phyloP scores from a whole-genome alignment of 805 yeast genomes.

The Yarrowia bubula region DNA sequence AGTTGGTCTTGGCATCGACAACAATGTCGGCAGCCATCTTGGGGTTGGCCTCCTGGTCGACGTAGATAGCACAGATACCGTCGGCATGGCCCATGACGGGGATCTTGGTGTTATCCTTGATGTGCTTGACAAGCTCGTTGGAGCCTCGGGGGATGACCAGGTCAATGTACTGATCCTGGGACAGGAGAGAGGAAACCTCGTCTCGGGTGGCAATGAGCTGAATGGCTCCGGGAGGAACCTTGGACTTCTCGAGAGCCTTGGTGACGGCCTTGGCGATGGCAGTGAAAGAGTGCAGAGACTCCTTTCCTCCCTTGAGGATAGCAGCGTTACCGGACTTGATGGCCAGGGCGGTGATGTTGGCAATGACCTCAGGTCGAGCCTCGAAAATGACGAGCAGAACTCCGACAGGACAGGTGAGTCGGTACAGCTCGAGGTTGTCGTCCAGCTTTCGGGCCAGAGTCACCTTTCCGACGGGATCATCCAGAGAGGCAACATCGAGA shows the following conservation, averaged over 20 bases:
- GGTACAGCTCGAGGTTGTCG: slow-evolving; percentile 77
- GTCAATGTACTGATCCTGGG: slow-evolving; percentile 87
- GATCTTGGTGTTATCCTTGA: slow-evolving; percentile 84
- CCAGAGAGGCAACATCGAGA: slow-evolving; percentile 80
- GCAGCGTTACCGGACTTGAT: slow-evolving; percentile 97
- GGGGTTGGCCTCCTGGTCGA: slow-evolving; percentile 74
- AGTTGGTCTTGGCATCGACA: slow-evolving; percentile 88
- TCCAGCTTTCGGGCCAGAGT: slow-evolving; percentile 83
- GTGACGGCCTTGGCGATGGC: slow-evolving; percentile 74
- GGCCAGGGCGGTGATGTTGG: slow-evolving; percentile 93
- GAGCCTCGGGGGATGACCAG: slow-evolving; percentile 98
- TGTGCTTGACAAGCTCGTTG: slow-evolving; percentile 80
- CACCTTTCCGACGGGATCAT: slow-evolving; percentile 89
- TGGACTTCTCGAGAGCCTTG: slow-evolving; percentile 56
- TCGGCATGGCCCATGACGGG: slow-evolving; percentile 99
- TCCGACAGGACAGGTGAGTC: slow-evolving; percentile 93
- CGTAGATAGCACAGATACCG: slow-evolving; percentile 88
- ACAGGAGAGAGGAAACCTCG: slow-evolving; percentile 79
- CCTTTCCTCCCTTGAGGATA: slow-evolving; percentile 96
- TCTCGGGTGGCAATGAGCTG: slow-evolving; percentile 87
- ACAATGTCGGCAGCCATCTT: slow-evolving; percentile 72
- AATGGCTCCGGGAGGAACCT: slow-evolving; percentile 76
- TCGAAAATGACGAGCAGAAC: slow-evolving; percentile 90
- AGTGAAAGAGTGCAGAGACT: slow-evolving; percentile 78
- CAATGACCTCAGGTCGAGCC: slow-evolving; percentile 97